Percentiles rank a stretch among this genome's conserved stretches.
These are phyloP conservation scores for Solanum neorickii DNA, from an alignment of 257 asterid species.

Conservation along the genomic window DNA sequence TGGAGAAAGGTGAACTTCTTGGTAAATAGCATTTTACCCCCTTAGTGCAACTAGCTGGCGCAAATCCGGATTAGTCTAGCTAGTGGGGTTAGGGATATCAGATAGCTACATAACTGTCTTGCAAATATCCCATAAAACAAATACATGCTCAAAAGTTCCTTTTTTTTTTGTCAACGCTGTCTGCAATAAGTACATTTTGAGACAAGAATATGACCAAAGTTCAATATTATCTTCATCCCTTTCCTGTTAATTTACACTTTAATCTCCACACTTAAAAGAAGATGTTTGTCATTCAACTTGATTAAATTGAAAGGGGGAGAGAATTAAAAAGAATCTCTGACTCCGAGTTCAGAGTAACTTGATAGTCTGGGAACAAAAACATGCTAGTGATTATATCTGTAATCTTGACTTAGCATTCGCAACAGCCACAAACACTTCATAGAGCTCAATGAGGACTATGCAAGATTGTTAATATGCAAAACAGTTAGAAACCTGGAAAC, in stretches of 20 bases:
- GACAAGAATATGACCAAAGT: neutral
- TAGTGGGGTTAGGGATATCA: neutral
- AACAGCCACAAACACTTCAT: neutral
- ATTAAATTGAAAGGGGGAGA: neutral
- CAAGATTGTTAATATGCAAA: neutral
- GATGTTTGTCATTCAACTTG: neutral
- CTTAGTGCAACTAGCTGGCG: neutral
- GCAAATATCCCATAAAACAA: neutral
- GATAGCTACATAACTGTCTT: neutral
- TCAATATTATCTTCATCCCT: neutral
- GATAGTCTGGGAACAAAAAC: neutral
- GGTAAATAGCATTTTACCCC: neutral
- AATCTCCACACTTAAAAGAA: neutral
- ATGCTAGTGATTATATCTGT: neutral
- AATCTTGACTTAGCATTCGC: neutral
- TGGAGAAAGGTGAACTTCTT: neutral
- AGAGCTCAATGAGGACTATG: neutral
- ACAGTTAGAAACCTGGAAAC: neutral
- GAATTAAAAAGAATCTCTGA: neutral
- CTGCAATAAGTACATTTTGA: neutral
- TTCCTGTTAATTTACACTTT: neutral
- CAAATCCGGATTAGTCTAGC: neutral
- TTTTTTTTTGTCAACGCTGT: neutral
- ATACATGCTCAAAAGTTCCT: neutral
- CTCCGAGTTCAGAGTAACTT: neutral